phyloP scores from a whole-genome alignment of 495 filamentous ascomycete species.

The Penicillium atrosanguineum region DNA sequence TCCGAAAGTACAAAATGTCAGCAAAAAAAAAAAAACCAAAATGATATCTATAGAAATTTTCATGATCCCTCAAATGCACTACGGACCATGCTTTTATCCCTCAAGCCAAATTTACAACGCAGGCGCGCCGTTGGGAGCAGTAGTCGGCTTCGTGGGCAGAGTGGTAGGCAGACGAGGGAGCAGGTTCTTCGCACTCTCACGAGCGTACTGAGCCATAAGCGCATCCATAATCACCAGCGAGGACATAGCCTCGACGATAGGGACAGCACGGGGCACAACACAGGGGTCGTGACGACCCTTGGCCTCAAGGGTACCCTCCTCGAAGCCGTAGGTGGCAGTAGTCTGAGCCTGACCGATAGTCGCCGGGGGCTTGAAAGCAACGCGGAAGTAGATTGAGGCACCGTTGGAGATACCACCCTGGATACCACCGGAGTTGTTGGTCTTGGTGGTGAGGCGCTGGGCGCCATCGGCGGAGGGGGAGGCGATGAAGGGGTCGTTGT shows the following conservation, averaged over 20 bases:
- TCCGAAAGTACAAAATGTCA: not conserved
- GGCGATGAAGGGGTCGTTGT: constrained; percentile 89
- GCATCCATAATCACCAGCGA: constrained; percentile 88
- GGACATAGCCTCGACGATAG: constrained; percentile 97
- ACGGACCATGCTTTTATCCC: not conserved
- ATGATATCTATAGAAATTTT: constrained; percentile 16
- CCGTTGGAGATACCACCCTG: constrained; percentile 98
- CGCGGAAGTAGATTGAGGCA: constrained; percentile 89
- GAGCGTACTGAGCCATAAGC: constrained; percentile 79
- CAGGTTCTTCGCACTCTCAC: constrained; percentile 47
- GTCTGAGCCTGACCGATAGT: constrained; percentile 91
- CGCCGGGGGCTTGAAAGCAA: constrained; percentile 93
- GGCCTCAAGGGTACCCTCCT: constrained; percentile 77
- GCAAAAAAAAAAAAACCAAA: not conserved
- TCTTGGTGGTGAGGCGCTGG: constrained; percentile 74
- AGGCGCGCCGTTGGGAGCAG: constrained; percentile 22
- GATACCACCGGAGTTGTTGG: constrained; percentile 95
- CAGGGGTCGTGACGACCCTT: constrained; percentile 97
- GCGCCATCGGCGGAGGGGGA: constrained; percentile 36
- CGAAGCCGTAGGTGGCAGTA: constrained; percentile 76
- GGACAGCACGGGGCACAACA: constrained; percentile 89
- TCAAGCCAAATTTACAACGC: not conserved
- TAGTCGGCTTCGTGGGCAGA: constrained; percentile 35
- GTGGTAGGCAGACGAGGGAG: constrained; percentile 40
- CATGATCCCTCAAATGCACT: not conserved